phyloP scores from a whole-genome alignment of 164 flowering plant genomes.

The Nymphaea colorata region DNA sequence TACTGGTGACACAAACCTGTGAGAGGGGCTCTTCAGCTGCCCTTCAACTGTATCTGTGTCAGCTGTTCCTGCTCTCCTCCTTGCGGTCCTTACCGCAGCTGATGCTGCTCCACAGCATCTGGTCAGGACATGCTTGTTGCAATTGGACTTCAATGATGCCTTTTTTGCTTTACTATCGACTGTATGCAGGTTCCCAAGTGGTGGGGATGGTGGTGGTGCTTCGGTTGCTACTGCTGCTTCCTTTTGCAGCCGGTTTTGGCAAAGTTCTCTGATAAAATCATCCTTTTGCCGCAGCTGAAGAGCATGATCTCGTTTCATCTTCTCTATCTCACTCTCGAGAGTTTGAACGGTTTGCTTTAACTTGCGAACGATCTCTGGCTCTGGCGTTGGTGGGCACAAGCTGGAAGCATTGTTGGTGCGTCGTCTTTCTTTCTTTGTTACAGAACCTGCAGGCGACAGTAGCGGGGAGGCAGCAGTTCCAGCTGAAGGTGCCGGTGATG shows the following conservation, averaged over 20 bases:
- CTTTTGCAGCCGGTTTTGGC: conserved; percentile 16
- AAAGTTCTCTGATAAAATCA: conserved; percentile 47
- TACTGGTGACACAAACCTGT: conserved; percentile 61
- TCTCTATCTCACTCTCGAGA: conserved; percentile 57
- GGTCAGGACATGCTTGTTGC: conserved; percentile 32
- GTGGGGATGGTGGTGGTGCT: not conserved
- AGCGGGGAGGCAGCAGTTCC: conserved; percentile 30
- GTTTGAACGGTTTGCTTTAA: conserved; percentile 36
- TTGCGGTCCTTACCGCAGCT: conserved; percentile 14
- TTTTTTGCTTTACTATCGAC: conserved; percentile 10
- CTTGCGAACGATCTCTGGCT: conserved; percentile 35
- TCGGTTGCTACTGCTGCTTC: not conserved
- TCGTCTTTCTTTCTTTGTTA: conserved; percentile 32
- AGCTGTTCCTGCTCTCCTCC: conserved; percentile 3
- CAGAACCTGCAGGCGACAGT: conserved; percentile 44
- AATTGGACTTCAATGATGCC: conserved; percentile 13
- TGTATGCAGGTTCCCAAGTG: not conserved
- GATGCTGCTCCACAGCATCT: conserved; percentile 46
- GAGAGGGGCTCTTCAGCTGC: conserved; percentile 60
- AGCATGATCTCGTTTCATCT: conserved; percentile 56
- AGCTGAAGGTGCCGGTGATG: conserved; percentile 51
- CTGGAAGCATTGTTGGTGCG: conserved; percentile 37
- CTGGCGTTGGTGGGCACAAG: conserved; percentile 52
- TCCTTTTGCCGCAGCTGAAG: conserved; percentile 65
- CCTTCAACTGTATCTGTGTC: conserved; percentile 10